Percentiles rank a stretch among this genome's conserved stretches.
Evolutionary conservation across 441 rosid genomes (phyloP).

Genomic region (Bocquillonia castaneifolia): DNA sequence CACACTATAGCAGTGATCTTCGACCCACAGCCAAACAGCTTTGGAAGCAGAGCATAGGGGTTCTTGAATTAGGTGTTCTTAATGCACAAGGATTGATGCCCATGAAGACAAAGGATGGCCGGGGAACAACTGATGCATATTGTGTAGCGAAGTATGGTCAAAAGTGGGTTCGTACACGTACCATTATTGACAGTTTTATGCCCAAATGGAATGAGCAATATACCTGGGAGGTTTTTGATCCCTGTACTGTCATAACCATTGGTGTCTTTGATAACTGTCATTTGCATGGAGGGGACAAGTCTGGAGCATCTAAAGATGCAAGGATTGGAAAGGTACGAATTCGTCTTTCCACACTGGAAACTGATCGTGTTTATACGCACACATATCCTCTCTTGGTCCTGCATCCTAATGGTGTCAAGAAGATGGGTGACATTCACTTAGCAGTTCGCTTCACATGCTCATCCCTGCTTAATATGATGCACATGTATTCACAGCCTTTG

Average conservation of each 20-base stretch:
- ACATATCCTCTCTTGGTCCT: conserved; percentile 87
- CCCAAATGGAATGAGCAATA: conserved; percentile 98
- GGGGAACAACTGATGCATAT: conserved; percentile 90
- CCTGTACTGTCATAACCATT: conserved; percentile 86
- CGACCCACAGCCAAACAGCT: conserved; percentile 89
- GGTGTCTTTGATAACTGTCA: conserved; percentile 95
- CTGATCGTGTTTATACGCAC: conserved; percentile 87
- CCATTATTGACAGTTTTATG: conserved; percentile 74
- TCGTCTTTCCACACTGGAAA: conserved; percentile 89
- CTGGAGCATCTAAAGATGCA: conserved; percentile 59
- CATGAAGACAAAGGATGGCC: conserved; percentile 84
- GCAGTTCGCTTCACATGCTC: conserved; percentile 92
- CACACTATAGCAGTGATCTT: conserved; percentile 92
- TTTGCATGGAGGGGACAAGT: conserved; percentile 69
- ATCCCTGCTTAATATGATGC: conserved; percentile 92
- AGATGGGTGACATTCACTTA: conserved; percentile 93
- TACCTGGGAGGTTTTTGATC: conserved; percentile 98
- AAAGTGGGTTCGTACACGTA: conserved; percentile 91
- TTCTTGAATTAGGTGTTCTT: conserved; percentile 75
- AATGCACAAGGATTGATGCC: conserved; percentile 82
- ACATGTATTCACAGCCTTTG: conserved; percentile 78
- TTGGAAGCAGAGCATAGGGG: conserved; percentile 86
- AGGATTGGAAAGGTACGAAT: conserved; percentile 85
- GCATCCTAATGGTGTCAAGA: conserved; percentile 76
- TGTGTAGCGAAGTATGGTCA: conserved; percentile 95